Base-by-base conservation (phyloP, 1,284 basidiomycete genomes). In the Trichosporon inkin region DNA sequence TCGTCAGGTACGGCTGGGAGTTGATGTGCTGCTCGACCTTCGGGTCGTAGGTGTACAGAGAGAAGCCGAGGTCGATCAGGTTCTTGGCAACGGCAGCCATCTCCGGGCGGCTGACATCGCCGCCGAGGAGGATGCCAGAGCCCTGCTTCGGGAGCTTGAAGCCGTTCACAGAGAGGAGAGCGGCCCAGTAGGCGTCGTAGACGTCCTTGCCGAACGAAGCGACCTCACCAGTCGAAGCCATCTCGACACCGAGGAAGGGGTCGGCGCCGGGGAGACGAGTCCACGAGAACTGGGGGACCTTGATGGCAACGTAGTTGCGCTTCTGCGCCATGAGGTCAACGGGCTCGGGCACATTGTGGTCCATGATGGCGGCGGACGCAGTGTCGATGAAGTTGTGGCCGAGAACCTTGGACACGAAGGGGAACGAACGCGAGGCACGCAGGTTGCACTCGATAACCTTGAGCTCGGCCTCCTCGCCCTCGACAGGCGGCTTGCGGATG, bases 371-470 rank as follows among this genome's bases (percentile, higher is more conserved):
- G 34, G 86, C 84, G 6, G 95, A 92, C 4, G 96, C 96, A 53
- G 88, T 88, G 67, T 98, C 92, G 71, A 99, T 93, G 78, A 98
- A 98, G 83, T 99, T 97, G 79, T 88, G 86, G 51, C 92, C 95
- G 56, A 98, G 84, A 19, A 99, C 96, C 82, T 99, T 99, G 66
- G 91, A 95, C 6, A 99, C 96, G 81, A 99, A 99, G 68, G 96
- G 96, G 89, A 98, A 99, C 52, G 92, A 96, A 47, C 96, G 87
- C 49, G 93, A 96, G 24, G 96, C 96, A 68, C 96, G 91, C 56
- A 99, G 82, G 80, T 99, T 99, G 80, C 96, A 99, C 80, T 99
- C 95, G 67, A 99, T 99, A 66, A 99, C 95, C 83, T 97, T 99
- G 70, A 99, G 85, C 63, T 81, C 80, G 58, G 87, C 82, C 61